These are phyloP conservation scores for Aegilops tauschii DNA, from an alignment of 176 grass and related monocot species.

Conservation along the genomic window DNA sequence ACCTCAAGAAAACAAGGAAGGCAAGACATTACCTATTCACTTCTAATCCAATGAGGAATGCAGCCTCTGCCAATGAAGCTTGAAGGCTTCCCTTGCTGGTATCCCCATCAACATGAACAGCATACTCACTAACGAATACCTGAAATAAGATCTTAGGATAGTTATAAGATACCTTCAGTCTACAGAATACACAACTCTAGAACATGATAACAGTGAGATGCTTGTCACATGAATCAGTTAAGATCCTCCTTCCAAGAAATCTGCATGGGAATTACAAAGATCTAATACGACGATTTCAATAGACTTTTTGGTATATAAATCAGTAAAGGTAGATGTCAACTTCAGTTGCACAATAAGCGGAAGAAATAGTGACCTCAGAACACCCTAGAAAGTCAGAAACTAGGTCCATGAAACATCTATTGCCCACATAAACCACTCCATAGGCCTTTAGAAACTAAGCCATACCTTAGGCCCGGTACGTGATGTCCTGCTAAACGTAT, in stretches of 20 bases:
- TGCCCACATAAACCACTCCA: not conserved
- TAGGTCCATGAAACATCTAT: not conserved
- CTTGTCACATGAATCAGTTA: not conserved
- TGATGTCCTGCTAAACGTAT: constrained; percentile 40
- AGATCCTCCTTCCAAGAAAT: not conserved
- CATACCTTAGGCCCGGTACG: constrained; percentile 67
- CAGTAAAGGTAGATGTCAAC: not conserved
- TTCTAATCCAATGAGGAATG: constrained; percentile 75
- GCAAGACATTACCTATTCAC: constrained; percentile 51
- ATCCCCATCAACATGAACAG: constrained; percentile 48
- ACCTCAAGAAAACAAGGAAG: not conserved
- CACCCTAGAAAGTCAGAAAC: not conserved
- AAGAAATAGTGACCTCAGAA: not conserved
- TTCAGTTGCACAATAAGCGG: not conserved
- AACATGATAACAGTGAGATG: not conserved
- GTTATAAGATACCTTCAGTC: not conserved
- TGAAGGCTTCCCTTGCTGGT: constrained; percentile 61
- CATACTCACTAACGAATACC: constrained; percentile 80
- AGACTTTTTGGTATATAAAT: not conserved
- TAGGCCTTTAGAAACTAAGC: not conserved
- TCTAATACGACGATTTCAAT: not conserved
- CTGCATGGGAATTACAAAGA: not conserved
- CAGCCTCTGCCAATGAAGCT: constrained; percentile 81
- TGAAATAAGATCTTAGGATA: not conserved
- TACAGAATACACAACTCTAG: not conserved